Conservation (phyloP, 768 basidiomycete species). For the Russula ochroleuca region DNA sequence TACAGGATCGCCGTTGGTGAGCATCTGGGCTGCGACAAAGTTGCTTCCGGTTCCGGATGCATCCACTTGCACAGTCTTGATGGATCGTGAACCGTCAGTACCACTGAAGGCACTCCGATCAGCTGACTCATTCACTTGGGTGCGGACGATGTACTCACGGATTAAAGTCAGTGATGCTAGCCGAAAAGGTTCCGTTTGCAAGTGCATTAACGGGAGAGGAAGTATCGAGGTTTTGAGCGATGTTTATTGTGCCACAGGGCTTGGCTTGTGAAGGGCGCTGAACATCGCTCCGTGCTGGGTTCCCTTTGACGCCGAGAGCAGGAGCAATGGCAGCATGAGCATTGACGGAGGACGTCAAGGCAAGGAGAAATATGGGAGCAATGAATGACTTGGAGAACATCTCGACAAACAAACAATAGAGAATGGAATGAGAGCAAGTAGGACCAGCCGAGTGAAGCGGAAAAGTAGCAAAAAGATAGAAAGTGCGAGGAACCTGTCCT, state of each 20-base stretch:
- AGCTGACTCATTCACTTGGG: conserved; percentile 40
- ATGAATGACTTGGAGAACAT: conserved; percentile 34
- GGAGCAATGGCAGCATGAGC: conserved; percentile 45
- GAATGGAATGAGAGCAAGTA: not conserved
- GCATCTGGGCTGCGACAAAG: conserved; percentile 39
- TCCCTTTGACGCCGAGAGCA: conserved; percentile 37
- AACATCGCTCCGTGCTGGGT: conserved; percentile 30
- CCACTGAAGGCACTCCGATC: conserved; percentile 33
- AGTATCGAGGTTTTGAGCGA: conserved; percentile 39
- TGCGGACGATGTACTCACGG: conserved; percentile 36
- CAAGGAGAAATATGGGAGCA: conserved; percentile 32
- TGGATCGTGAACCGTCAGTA: conserved; percentile 45
- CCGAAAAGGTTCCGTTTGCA: conserved; percentile 40
- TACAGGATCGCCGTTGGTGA: conserved; percentile 48
- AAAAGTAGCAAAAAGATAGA: not conserved
- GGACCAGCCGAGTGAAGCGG: not conserved
- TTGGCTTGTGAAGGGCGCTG: conserved; percentile 32
- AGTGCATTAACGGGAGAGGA: conserved; percentile 33
- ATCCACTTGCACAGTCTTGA: conserved; percentile 43
- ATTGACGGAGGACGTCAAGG: conserved; percentile 37
- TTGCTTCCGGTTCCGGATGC: conserved; percentile 37
- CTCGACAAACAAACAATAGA: not conserved
- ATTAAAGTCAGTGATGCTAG: conserved; percentile 46
- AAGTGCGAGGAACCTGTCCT: conserved; percentile 2
- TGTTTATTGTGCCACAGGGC: conserved; percentile 44